Conservation (phyloP, 192 early-diverging fungal genomes). For the Rhizophagus prolifer region DNA sequence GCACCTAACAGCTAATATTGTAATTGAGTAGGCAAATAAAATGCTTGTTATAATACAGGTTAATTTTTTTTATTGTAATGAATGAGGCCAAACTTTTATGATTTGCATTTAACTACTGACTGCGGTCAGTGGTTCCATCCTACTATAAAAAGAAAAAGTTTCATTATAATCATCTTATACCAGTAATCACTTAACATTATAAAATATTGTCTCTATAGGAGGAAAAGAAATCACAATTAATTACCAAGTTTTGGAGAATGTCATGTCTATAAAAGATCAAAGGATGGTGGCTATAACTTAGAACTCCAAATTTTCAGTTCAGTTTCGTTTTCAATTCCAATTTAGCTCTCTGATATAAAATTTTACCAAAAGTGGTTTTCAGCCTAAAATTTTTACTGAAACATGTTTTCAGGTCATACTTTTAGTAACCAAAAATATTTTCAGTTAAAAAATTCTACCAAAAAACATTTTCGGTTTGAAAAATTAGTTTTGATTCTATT, state of each 20-base stretch:
- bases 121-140: constrained; percentile 14
- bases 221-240: constrained; percentile 21
- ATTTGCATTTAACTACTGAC: constrained; percentile 16
- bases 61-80: constrained; percentile 10
- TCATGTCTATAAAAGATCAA: constrained; percentile 3
- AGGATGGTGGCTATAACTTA: constrained; percentile 10
- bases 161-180: too few relatives aligned
- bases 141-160: background rate
- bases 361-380: too few relatives aligned
- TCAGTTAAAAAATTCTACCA: too few relatives aligned
- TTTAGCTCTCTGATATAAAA: too few relatives aligned
- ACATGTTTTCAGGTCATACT: too few relatives aligned
- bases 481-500: too few relatives aligned
- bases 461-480: too few relatives aligned
- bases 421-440: too few relatives aligned
- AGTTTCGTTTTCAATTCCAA: too few relatives aligned
- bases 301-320: too few relatives aligned
- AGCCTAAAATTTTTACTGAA: too few relatives aligned
- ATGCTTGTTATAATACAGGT: constrained; percentile 11
- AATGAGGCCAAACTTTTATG: constrained; percentile 1
- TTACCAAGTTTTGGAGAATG: constrained; percentile 15
- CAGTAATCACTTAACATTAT: constrained; percentile 4
- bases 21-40: background rate
- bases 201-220: constrained; percentile 15
- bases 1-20: background rate